Conservation (phyloP, 495 filamentous ascomycete species). For the Trichoderma reesei region DNA sequence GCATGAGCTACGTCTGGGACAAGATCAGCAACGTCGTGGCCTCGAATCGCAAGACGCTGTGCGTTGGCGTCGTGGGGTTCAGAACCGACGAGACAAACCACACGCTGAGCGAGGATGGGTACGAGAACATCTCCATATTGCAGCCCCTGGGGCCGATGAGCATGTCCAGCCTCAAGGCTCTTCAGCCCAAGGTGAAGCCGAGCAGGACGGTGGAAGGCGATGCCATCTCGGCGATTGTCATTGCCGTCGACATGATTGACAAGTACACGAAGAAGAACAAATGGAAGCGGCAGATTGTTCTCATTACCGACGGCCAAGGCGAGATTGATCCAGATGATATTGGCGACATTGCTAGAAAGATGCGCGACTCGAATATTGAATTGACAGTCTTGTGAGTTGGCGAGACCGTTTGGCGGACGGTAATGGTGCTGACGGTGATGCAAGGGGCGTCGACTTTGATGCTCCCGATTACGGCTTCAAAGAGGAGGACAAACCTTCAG, state of each 20-base stretch:
- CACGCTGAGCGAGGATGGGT: conserved; percentile 50
- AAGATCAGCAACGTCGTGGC: conserved; percentile 78
- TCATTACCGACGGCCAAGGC: conserved; percentile 74
- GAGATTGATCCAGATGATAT: conserved; percentile 57
- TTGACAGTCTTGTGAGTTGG: conserved; percentile 64
- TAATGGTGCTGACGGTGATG: conserved; percentile 4
- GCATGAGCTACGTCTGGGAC: conserved; percentile 94
- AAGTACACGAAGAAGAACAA: conserved; percentile 79
- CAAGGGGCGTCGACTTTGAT: conserved; percentile 87
- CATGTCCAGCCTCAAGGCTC: conserved; percentile 54
- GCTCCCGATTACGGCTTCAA: conserved; percentile 84
- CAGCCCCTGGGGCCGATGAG: conserved; percentile 62
- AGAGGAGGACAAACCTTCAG: conserved; percentile 73
- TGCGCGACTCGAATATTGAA: conserved; percentile 67
- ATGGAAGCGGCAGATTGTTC: conserved; percentile 69
- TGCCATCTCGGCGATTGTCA: conserved; percentile 72
- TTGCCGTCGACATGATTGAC: conserved; percentile 81
- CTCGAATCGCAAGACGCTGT: conserved; percentile 72
- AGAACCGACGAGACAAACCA: conserved; percentile 72
- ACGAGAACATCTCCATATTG: conserved; percentile 67
- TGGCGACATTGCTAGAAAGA: conserved; percentile 55
- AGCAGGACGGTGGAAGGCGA: conserved; percentile 53
- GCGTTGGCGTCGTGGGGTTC: conserved; percentile 71
- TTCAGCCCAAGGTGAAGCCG: conserved; percentile 59
- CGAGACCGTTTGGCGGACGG: conserved; percentile 18